phyloP scores from a whole-genome alignment of 768 basidiomycete genomes.

The Phlegmacium glaucopus region DNA sequence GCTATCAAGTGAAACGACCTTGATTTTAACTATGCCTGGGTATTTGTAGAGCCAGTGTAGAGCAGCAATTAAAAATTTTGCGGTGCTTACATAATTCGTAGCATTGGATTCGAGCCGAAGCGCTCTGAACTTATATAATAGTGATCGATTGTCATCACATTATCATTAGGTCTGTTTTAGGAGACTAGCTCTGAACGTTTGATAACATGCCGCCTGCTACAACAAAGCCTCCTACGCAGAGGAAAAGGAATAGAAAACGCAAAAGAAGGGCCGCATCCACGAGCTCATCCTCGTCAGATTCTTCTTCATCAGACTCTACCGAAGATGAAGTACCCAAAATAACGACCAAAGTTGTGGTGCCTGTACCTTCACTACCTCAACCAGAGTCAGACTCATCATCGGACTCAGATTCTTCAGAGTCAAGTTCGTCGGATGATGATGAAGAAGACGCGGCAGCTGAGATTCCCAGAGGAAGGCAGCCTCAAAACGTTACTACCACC shows the following conservation, averaged over 20 bases:
- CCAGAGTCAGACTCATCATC: slow-evolving; percentile 29
- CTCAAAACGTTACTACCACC: slow-evolving; percentile 4
- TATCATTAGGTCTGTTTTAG: no score
- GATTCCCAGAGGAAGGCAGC: slow-evolving; percentile 7
- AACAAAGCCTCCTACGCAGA: slow-evolving; percentile 30
- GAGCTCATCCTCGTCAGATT: slow-evolving; percentile 40
- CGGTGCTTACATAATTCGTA: no score
- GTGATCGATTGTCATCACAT: no score
- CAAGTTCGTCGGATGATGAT: slow-evolving; percentile 18
- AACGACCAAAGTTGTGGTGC: slow-evolving; percentile 8
- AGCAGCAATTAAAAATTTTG: no score
- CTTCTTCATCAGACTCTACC: slow-evolving; percentile 34
- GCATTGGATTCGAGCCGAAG: no score
- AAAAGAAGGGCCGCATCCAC: slow-evolving; percentile 48
- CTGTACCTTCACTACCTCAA: slow-evolving; percentile 13
- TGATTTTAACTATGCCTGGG: neutral
- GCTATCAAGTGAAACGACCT: slow-evolving; percentile 50
- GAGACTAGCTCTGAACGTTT: no score
- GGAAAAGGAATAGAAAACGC: slow-evolving; percentile 51
- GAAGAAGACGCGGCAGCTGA: slow-evolving; percentile 9
- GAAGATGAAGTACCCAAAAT: slow-evolving; percentile 15
- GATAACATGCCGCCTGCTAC: slow-evolving; percentile 27
- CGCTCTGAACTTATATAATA: no score
- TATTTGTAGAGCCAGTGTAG: no score
- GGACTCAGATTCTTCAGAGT: slow-evolving; percentile 19